Percentiles rank a stretch among this genome's conserved stretches.
These are phyloP conservation scores for Hemileia vastatrix DNA, from an alignment of 1,284 basidiomycete genomes.

Conservation along the genomic window DNA sequence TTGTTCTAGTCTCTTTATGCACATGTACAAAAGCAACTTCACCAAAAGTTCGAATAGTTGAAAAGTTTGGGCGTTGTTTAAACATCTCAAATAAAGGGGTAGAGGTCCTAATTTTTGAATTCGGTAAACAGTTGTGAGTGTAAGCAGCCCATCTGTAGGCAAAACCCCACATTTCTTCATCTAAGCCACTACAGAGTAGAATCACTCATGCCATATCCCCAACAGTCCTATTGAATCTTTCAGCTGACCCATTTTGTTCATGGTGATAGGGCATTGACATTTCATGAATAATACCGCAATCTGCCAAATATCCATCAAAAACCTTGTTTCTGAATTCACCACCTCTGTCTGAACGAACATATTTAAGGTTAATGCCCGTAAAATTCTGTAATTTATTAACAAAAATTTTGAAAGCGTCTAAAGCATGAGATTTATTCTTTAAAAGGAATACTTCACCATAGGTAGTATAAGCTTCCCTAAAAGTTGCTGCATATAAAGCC, in stretches of 20 bases:
- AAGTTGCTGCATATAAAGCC: too few relatives aligned
- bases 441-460: too few relatives aligned
- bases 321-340: background rate
- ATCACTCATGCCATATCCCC: background rate
- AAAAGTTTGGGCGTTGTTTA: background rate
- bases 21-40: background rate
- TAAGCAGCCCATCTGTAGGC: background rate
- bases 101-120: background rate
- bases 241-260: background rate
- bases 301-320: background rate
- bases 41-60: background rate
- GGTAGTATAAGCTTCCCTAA: too few relatives aligned
- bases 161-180: background rate
- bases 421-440: too few relatives aligned
- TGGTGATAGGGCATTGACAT: background rate
- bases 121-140: background rate
- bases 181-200: background rate
- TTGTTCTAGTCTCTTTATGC: background rate
- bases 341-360: background rate
- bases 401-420: too few relatives aligned
- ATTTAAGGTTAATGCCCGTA: background rate
- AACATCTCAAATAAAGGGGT: background rate
- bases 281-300: too few relatives aligned
- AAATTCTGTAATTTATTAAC: too few relatives aligned
- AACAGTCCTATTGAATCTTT: background rate